Percentiles rank a stretch among this genome's conserved stretches.
Evolutionary conservation across 2,329 filamentous ascomycete genomes (phyloP).

Genomic region (Exophiala aquamarina): DNA sequence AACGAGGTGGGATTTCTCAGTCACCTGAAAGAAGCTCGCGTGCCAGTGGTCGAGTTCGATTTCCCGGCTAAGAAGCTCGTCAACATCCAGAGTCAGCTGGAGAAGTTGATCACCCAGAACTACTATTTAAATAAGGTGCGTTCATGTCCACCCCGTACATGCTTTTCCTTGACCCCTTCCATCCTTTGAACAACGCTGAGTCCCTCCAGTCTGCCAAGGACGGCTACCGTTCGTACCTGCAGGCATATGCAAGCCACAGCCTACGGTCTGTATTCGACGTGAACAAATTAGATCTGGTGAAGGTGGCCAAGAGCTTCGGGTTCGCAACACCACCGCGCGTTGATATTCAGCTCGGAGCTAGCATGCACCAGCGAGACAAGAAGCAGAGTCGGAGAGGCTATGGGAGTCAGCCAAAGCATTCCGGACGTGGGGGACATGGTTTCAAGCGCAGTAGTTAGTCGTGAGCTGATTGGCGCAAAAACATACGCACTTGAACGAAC

Average conservation of each 20-base stretch:
- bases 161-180: background rate
- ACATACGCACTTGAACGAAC: too few species aligned
- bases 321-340: constrained; percentile 75
- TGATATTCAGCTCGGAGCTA: constrained; percentile 74
- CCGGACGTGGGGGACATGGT: constrained; percentile 39
- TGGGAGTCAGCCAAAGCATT: constrained; percentile 73
- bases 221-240: constrained; percentile 84
- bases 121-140: constrained; percentile 90
- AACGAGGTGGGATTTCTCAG: constrained; percentile 89
- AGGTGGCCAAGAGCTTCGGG: constrained; percentile 81
- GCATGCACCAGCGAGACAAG: constrained; percentile 68
- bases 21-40: constrained; percentile 85
- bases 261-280: constrained; percentile 83
- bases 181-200: too few species aligned
- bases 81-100: constrained; percentile 85
- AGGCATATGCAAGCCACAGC: constrained; percentile 88
- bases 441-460: constrained; percentile 1
- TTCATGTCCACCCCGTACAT: constrained; percentile 3
- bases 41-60: constrained; percentile 94
- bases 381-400: constrained; percentile 69
- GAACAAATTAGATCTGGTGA: constrained; percentile 76
- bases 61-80: constrained; percentile 90
- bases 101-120: constrained; percentile 91
- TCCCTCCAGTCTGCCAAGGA: constrained; percentile 61
- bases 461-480: background rate